Percentiles rank a stretch among this genome's conserved stretches.
Conservation (phyloP, 441 rosid species). For the Biscutella laevigata region DNA sequence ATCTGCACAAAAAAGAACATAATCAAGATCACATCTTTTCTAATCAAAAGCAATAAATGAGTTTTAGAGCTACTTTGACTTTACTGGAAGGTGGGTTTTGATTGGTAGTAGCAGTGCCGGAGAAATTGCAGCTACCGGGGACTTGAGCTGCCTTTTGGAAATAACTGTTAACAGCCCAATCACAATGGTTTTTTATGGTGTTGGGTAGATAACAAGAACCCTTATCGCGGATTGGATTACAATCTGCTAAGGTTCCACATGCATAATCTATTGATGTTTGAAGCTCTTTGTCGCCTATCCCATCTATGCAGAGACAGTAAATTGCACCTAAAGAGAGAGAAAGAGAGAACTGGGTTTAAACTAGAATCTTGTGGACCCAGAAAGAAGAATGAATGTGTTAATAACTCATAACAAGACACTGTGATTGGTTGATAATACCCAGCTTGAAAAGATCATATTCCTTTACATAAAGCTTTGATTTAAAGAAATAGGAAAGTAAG, state of each 20-base stretch:
- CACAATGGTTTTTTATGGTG: conserved; percentile 81
- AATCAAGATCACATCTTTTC: not conserved
- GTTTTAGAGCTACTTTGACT: not conserved
- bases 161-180: conserved; percentile 89
- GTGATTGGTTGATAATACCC: not conserved
- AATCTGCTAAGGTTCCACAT: conserved; percentile 94
- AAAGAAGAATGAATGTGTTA: no score
- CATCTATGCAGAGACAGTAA: conserved; percentile 82
- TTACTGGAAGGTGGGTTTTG: conserved; percentile 52
- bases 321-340: conserved; percentile 39
- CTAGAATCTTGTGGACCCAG: no score
- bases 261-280: conserved; percentile 83
- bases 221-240: conserved; percentile 44
- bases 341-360: no score
- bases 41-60: not conserved
- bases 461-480: conserved; percentile 2
- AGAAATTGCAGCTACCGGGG: conserved; percentile 61
- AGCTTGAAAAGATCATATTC: conserved; percentile 4
- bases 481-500: not conserved
- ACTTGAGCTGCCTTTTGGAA: conserved; percentile 63
- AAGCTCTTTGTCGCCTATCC: conserved; percentile 36
- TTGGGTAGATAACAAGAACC: conserved; percentile 79
- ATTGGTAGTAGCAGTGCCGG: conserved; percentile 48
- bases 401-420: not conserved
- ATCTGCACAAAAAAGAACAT: conserved; percentile 33